Base-by-base conservation (phyloP, 495 filamentous ascomycete species). In the Penicillium riverlandense region DNA sequence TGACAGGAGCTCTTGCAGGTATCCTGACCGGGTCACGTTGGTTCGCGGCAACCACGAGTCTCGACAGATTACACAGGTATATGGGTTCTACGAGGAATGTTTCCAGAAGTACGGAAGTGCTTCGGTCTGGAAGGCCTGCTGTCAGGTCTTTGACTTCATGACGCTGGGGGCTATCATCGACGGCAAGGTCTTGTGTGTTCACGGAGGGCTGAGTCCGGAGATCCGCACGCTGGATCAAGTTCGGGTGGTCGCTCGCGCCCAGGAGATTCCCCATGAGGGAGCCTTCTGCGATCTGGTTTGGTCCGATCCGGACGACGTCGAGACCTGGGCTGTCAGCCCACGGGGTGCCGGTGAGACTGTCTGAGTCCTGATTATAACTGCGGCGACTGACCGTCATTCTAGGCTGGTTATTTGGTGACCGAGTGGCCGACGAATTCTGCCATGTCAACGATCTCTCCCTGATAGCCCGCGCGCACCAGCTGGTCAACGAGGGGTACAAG, bases 31-130 rank as follows among this genome's bases (percentile, higher is more conserved):
- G 39, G 88, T 98, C 50, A 96, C 95, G 9, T 79, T 98, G 33
- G 90, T 98, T 28, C 90, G 92, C 31, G 92, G 92, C 28, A 98
- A 98, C 55, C 92, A 98, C 62, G 92, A 98, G 57, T 96, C 91
- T 12, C 83, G 92, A 11, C 92, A 98, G 61, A 98, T 98, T 47
- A 98, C 92, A 8, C 91, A 96, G 61, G 92, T 98, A 6, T 98
- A 98, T 56, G 92, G 92, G 4, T 98, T 98, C 69, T 96, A 97
- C 71, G 92, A 97, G 55, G 92, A 98, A 58, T 98, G 92, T 65
- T 86, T 95, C 57, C 85, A 87, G 53, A 98, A 98, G 59, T 98
- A 98, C 57, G 91, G 91, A 45, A 97, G 96, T 61, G 92, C 92
- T 6, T 95, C 88, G 8, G 92, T 98, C 13, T 98, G 92, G 92